Percentiles rank a stretch among this genome's conserved stretches.
Conservation (phyloP, 2,329 filamentous ascomycete species). For the Thelonectria rubi region DNA sequence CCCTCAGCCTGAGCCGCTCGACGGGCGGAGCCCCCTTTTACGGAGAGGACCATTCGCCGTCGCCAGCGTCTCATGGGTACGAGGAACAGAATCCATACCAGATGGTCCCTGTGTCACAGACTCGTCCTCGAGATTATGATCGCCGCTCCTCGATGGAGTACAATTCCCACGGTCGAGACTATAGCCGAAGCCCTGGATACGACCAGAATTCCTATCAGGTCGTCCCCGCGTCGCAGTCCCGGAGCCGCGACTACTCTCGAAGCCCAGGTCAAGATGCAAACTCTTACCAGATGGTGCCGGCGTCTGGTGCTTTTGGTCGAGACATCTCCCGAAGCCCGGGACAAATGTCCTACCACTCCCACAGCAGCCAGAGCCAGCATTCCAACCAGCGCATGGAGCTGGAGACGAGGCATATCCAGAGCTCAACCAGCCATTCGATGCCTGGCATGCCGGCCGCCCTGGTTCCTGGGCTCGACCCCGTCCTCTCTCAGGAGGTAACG, state of each 20-base stretch:
- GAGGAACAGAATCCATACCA: conserved; percentile 40
- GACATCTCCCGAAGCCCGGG: conserved; percentile 49
- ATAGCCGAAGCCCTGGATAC: conserved; percentile 13
- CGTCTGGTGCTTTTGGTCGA: conserved; percentile 36
- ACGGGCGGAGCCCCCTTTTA: conserved; percentile 36
- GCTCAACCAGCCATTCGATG: conserved; percentile 51
- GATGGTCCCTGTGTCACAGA: conserved; percentile 16
- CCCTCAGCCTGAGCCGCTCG: conserved; percentile 54
- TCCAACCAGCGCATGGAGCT: conserved; percentile 48
- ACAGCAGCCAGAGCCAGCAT: conserved; percentile 46
- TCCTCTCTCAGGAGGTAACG: conserved; percentile 64
- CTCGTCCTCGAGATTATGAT: conserved; percentile 12
- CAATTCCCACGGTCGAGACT: conserved; percentile 5
- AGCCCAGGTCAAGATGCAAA: conserved; percentile 15
- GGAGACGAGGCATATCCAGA: conserved; percentile 47
- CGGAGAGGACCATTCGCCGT: conserved; percentile 37
- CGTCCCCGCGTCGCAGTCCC: background rate
- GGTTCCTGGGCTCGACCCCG: conserved; percentile 68
- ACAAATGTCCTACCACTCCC: conserved; percentile 43
- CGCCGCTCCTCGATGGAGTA: conserved; percentile 3
- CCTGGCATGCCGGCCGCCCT: conserved; percentile 65
- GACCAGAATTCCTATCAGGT: conserved; percentile 15
- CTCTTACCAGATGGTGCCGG: conserved; percentile 8
- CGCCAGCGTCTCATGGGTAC: conserved; percentile 33
- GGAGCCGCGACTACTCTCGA: conserved; percentile 7